These are phyloP conservation scores for Malassezia nana DNA, from an alignment of 1,284 basidiomycete genomes.

Conservation along the genomic window DNA sequence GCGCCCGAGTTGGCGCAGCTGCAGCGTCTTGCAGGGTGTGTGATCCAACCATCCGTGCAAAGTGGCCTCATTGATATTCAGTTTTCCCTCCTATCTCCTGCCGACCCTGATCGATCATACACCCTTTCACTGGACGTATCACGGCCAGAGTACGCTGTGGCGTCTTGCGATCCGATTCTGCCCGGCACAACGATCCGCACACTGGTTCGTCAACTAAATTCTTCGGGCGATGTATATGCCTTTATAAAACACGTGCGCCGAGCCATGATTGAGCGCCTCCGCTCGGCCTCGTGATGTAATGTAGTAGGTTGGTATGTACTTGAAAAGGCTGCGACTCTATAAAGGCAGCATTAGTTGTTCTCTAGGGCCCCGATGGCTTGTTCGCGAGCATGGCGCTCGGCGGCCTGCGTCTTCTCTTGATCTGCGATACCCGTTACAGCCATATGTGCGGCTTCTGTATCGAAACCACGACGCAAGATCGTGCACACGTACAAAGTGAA, in stretches of 20 bases:
- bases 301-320: neutral
- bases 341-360: neutral
- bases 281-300: neutral
- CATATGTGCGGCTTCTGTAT: conserved; percentile 7
- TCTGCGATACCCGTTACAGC: conserved; percentile 13
- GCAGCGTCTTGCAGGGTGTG: conserved; percentile 27
- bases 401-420: conserved; percentile 5
- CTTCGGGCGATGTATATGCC: conserved; percentile 27
- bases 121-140: conserved; percentile 15
- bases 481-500: conserved; percentile 4
- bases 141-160: neutral
- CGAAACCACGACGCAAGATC: conserved; percentile 8
- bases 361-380: neutral
- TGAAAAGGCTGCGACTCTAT: neutral
- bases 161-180: conserved; percentile 5
- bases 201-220: conserved; percentile 26
- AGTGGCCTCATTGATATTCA: neutral
- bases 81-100: neutral
- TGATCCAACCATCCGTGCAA: conserved; percentile 18
- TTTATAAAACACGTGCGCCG: conserved; percentile 20
- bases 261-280: conserved; percentile 4
- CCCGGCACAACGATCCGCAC: conserved; percentile 12
- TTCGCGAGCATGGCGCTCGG: neutral
- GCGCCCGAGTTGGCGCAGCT: conserved; percentile 32
- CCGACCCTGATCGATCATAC: conserved; percentile 15